These are phyloP conservation scores for Cladorrhinum samala DNA, from an alignment of 495 filamentous ascomycete genomes.

Conservation along the genomic window DNA sequence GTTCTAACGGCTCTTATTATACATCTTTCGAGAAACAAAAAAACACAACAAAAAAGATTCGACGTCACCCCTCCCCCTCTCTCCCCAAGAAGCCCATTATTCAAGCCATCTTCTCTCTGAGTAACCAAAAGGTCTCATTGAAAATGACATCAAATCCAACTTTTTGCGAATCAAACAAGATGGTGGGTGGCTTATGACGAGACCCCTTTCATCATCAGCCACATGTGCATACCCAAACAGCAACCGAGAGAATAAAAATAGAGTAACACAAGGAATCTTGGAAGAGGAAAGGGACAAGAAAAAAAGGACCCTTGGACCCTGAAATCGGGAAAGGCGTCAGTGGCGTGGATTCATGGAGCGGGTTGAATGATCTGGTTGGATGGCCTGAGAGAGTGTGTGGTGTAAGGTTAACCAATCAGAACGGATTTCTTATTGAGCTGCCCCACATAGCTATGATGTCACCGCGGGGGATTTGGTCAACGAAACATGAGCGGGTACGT, in stretches of 20 bases:
- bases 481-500: no score
- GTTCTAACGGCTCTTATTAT: no score
- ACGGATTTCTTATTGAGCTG: background rate
- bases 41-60: no score
- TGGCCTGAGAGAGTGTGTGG: background rate
- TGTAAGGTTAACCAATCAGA: no score
- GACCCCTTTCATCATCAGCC: no score
- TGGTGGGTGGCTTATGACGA: background rate
- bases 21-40: no score
- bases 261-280: background rate
- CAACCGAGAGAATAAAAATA: no score
- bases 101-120: no score
- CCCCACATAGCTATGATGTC: background rate
- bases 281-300: background rate
- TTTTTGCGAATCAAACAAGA: background rate
- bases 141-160: background rate
- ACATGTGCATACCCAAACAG: background rate
- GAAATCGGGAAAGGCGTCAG: background rate
- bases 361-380: background rate
- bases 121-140: no score
- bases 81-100: no score
- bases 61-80: no score
- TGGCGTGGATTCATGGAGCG: background rate
- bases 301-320: background rate
- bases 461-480: no score